Conservation (phyloP, 2,329 filamentous ascomycete species). For the Xylaria sp. region DNA sequence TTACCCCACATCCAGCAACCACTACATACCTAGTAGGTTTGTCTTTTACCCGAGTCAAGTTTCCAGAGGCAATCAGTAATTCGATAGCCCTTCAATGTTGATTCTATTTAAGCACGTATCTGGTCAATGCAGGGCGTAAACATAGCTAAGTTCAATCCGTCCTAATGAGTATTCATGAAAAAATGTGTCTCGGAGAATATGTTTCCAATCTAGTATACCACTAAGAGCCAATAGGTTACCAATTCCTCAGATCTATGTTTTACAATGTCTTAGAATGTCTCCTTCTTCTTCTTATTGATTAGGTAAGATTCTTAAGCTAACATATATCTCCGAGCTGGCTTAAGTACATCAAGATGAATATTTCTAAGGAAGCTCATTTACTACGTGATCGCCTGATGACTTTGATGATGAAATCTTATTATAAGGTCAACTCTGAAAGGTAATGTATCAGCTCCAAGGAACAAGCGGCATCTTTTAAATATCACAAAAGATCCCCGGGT, state of each 20-base stretch:
- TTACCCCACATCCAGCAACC: not conserved
- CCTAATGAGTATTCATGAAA: not conserved
- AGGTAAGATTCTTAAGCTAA: not conserved
- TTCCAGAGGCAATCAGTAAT: not conserved
- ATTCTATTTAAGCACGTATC: too few species aligned
- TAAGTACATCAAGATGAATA: not conserved
- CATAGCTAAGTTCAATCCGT: not conserved
- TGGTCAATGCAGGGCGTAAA: not conserved
- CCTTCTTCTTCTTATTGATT: not conserved
- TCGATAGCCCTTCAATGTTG: not conserved
- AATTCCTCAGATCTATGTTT: not conserved
- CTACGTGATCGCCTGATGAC: too few species aligned
- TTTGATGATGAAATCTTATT: not conserved
- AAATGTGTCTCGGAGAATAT: not conserved
- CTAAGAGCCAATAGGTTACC: not conserved
- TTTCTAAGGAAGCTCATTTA: not conserved
- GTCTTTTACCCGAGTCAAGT: not conserved
- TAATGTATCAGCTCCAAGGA: not conserved
- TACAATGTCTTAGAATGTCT: not conserved
- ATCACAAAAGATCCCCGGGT: not conserved
- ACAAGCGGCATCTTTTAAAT: not conserved
- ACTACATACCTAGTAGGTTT: too few species aligned
- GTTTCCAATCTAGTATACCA: not conserved
- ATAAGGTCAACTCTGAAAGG: too few species aligned
- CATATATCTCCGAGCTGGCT: not conserved